Evolutionary conservation across 768 basidiomycete species (phyloP), one percentile per base, ranked within the genome.

Genomic region (Saitozyma sp.): DNA sequence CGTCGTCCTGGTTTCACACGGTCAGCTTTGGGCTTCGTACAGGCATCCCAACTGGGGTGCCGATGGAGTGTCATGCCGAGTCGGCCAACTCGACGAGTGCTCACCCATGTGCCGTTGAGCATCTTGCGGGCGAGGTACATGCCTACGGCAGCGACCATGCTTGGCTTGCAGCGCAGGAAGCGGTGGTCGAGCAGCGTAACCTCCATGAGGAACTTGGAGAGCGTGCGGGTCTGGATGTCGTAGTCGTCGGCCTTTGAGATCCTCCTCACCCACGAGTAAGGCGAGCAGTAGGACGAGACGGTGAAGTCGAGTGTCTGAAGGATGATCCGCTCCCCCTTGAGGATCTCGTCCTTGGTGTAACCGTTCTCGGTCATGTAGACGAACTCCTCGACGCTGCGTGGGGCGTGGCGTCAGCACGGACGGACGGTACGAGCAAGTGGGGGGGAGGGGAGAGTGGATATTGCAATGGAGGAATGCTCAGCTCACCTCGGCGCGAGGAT

Each of bases 201-300:
- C 80, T 99, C 96, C 66, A 92, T 92, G 77, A 98, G 81, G 84
- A 97, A 98, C 81, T 99, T 99, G 85, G 92, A 89, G 53, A 99
- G 82, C 37, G 96, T 99, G 65, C 96, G 84, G 13, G 96, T 99
- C 78, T 97, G 95, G 75, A 98, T 88, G 76, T 98, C 92, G 79
- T 98, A 99, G 79, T 95, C 91, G 82, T 99, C 96, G 42, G 96
- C 95, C 80, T 93, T 96, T 85, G 91, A 94, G 78, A 99, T 98
- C 73, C 88, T 89, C 63, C 96, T 87, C 85, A 98, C 93, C 95
- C 96, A 98, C 78, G 90, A 92, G 83, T 98, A 98, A 4, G 96
- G 96, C 56, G 94, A 96, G 82, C 96, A 98, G 81, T 99, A 99
- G 64, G 93, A 88, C 63, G 94, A 97, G 80, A 99, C 79, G 79